These are phyloP conservation scores for Mycena amicta DNA, from an alignment of 768 basidiomycete species.

Conservation along the genomic window DNA sequence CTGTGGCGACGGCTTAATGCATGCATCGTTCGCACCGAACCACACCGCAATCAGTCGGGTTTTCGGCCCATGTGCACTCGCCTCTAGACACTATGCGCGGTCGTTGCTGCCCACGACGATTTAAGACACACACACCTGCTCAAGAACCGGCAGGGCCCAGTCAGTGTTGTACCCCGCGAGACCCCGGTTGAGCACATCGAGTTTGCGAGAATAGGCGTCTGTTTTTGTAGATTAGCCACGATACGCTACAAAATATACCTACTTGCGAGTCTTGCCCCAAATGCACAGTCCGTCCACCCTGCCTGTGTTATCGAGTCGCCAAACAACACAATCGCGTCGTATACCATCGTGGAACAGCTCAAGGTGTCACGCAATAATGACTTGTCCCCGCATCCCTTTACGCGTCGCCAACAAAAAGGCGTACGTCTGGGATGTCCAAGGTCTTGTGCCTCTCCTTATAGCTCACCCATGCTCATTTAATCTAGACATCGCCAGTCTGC, in stretches of 20 bases:
- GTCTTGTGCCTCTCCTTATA: constrained; percentile 38
- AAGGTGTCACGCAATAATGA: constrained; percentile 4
- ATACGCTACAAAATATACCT: constrained; percentile 28
- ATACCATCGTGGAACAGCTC: constrained; percentile 46
- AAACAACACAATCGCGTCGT: constrained; percentile 73
- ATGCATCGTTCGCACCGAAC: constrained; percentile 91
- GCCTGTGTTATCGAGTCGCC: constrained; percentile 84
- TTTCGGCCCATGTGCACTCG: constrained; percentile 51
- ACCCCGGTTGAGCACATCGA: constrained; percentile 89
- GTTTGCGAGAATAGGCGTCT: constrained; percentile 79
- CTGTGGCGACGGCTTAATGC: constrained; percentile 63
- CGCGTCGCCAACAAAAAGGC: constrained; percentile 78
- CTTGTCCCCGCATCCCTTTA: constrained; percentile 49
- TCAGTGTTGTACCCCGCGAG: constrained; percentile 84
- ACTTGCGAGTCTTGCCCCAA: constrained; percentile 72
- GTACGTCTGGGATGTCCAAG: constrained; percentile 88
- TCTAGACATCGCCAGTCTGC: constrained; percentile 78
- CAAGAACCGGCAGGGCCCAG: constrained; percentile 81
- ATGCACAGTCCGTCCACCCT: constrained; percentile 60
- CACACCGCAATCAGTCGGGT: constrained; percentile 81
- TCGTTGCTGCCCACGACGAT: no score
- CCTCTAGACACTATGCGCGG: constrained; percentile 64
- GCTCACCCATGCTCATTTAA: constrained; percentile 10
- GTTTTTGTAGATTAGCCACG: background rate
- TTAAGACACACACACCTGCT: constrained; percentile 53